Evolutionary conservation across 306 rosid species (phyloP).

Genomic region (Acacia confusa): DNA sequence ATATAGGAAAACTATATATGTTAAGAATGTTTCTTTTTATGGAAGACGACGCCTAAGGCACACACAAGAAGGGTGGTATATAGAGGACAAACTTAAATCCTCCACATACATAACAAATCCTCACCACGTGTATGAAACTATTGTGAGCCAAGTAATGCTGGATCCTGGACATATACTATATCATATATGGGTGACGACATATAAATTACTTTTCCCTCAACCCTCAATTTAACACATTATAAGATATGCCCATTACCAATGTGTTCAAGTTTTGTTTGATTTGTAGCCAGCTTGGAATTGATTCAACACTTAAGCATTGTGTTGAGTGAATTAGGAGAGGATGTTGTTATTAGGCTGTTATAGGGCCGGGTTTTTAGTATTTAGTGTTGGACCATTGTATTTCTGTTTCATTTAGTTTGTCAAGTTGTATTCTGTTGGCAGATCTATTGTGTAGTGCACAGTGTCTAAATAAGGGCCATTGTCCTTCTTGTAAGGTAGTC

Average conservation of each 20-base stretch:
- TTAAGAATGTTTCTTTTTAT: background rate
- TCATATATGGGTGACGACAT: background rate
- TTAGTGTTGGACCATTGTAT: no score
- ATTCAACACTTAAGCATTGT: background rate
- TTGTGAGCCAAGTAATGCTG: background rate
- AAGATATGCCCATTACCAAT: background rate
- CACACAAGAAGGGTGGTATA: background rate
- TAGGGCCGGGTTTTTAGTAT: no score
- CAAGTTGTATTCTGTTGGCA: no score
- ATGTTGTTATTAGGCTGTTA: no score
- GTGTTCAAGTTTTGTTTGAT: background rate
- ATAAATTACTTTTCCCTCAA: background rate
- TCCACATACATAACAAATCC: background rate
- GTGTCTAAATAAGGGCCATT: no score
- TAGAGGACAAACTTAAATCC: background rate
- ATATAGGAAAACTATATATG: background rate
- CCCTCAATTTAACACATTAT: background rate
- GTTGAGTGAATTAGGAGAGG: no score
- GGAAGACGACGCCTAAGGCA: background rate
- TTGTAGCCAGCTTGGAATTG: constrained; percentile 14
- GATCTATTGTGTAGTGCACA: no score
- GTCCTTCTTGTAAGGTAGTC: no score
- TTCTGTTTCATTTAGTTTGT: no score
- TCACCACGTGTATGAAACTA: constrained; percentile 2
- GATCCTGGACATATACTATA: background rate